Evolutionary conservation across 495 filamentous ascomycete species (phyloP).

Genomic region (Cetradonia linearis): DNA sequence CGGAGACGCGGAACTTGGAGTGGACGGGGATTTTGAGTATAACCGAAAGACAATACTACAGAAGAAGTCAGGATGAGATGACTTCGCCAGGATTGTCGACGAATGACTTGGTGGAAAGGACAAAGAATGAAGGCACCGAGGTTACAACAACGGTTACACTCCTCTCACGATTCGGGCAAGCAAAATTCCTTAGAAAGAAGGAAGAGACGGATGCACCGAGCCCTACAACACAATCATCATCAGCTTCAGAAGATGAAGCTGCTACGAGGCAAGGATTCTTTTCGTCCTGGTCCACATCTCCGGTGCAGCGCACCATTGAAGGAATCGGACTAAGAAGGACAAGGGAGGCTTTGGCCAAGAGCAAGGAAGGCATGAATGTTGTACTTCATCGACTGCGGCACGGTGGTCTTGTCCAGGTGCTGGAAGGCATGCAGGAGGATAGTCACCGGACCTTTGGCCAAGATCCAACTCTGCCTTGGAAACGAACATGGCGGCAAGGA

Average conservation of each 20-base stretch:
- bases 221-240: conserved; percentile 9
- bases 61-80: conserved; percentile 30
- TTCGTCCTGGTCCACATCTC: conserved; percentile 62
- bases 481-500: conserved; percentile 38
- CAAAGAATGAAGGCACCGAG: conserved; percentile 54
- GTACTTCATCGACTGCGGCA: conserved; percentile 76
- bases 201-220: conserved; percentile 26
- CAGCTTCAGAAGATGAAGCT: conserved; percentile 39
- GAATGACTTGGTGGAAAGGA: conserved; percentile 28
- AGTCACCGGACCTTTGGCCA: conserved; percentile 41
- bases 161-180: conserved; percentile 67
- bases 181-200: conserved; percentile 48
- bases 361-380: conserved; percentile 89
- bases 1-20: conserved; percentile 75
- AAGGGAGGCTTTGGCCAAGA: conserved; percentile 70
- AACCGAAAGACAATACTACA: conserved; percentile 76
- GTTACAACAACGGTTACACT: conserved; percentile 81
- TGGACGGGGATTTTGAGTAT: conserved; percentile 89
- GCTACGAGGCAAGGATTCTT: conserved; percentile 53
- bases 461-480: conserved; percentile 32
- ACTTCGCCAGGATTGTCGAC: conserved; percentile 25
- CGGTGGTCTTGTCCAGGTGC: conserved; percentile 73
- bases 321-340: conserved; percentile 75
- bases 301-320: conserved; percentile 84
- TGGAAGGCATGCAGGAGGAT: conserved; percentile 75